Evolutionary conservation across 768 basidiomycete genomes (phyloP), one percentile per base, ranked within the genome.

Genomic region (Mycena haematopus): DNA sequence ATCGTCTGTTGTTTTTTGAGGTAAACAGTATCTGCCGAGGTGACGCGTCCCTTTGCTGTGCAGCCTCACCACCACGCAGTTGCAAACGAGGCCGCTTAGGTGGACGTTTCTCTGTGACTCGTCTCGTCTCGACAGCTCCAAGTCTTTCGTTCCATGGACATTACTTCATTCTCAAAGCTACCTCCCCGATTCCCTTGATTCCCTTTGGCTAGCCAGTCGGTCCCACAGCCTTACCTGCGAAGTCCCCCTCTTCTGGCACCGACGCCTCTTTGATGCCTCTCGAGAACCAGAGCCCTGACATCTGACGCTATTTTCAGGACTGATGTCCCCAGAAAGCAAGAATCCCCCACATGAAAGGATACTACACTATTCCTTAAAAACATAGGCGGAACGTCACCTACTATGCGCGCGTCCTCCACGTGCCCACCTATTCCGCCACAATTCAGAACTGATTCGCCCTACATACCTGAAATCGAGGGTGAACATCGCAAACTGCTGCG

Each of bases 81-180:
- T 27, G 1, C 21, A 38, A 49, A 54, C 63, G 54, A 64, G 63
- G 58, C 63, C 58, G 63, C 63, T 64, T 64, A 64, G 58, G 63
- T 64, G 19, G 40, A 35, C 21, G 11, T 19, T 24, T 53, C 22
- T 55, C 49, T 59, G 22, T 64, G 63, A 60, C 54, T 55, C 46
- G 52, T 38, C 25, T 38, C 45, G 47, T 29, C 24, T 24, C 15
- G 22, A 17, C 25, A 27, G n/a, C 4, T 40, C 51, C 25, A 31
- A 24, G 9, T 45, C 49, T 21, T 15, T 51, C 46, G 19, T 40
- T 47, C 13, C 54, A 50, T 52, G 63, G 47, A 60, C 53, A 56
- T 60, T 31, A 22, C 54, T 63, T 63, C 55, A 53, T 63, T 52
- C 50, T 35, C 25, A 47, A 21, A 59, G 54, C 29, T 27, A 27